Evolutionary conservation across 2,329 filamentous ascomycete genomes (phyloP).

Genomic region (Teratosphaeria zuluensis): DNA sequence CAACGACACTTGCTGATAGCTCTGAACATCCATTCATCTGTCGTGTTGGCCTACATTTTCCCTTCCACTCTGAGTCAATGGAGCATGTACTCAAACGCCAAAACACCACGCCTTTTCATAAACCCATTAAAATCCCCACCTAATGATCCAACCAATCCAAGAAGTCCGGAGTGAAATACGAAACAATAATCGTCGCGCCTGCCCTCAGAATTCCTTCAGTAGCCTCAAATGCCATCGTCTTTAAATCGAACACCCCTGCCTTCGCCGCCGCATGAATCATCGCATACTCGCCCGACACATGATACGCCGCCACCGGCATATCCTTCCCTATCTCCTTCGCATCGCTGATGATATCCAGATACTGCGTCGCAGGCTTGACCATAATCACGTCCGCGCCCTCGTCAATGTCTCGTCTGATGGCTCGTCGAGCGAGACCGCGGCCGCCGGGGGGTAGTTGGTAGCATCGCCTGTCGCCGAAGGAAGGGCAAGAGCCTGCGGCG

Average conservation of each 20-base stretch:
- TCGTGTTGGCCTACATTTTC: not conserved
- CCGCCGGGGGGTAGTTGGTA: conserved; percentile 94
- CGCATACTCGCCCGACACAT: conserved; percentile 92
- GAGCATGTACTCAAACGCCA: not conserved
- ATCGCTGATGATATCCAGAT: conserved; percentile 94
- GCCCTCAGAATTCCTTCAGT: conserved; percentile 89
- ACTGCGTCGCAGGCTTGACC: conserved; percentile 95
- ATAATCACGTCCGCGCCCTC: conserved; percentile 98
- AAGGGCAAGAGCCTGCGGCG: conserved; percentile 80
- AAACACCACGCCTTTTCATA: not conserved
- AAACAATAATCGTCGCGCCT: conserved; percentile 85
- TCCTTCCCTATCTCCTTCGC: conserved; percentile 90
- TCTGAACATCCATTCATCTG: not conserved
- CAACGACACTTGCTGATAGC: not conserved
- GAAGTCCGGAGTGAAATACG: conserved; percentile 82
- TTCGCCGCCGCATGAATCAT: conserved; percentile 97
- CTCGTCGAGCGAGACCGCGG: conserved; percentile 79
- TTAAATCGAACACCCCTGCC: conserved; percentile 91
- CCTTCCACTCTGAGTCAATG: too few relatives aligned
- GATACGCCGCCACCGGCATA: conserved; percentile 88
- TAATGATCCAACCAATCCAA: conserved; percentile 48
- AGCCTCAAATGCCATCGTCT: conserved; percentile 88
- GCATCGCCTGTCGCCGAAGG: conserved; percentile 89
- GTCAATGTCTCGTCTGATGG: conserved; percentile 78
- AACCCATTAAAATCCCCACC: not conserved